Percentiles rank a stretch among this genome's conserved stretches.
These are phyloP conservation scores for Mortierella polycephala DNA, from an alignment of 371 early-diverging fungal species.

Conservation along the genomic window DNA sequence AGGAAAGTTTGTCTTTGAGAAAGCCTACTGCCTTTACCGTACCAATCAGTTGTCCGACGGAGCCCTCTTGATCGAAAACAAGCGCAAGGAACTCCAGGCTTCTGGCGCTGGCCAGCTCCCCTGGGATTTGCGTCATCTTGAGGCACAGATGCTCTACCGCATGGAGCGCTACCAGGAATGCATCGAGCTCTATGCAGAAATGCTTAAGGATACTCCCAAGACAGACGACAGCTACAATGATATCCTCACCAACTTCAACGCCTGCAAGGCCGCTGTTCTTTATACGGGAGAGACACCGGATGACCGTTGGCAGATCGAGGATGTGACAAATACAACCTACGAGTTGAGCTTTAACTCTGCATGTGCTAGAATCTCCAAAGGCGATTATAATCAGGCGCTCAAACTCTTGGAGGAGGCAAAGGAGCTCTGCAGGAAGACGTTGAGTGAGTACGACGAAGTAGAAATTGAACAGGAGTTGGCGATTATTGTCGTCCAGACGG, in stretches of 20 bases:
- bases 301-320: constrained; percentile 39
- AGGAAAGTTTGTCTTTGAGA: constrained; percentile 67
- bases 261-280: constrained; percentile 71
- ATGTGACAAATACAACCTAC: constrained; percentile 62
- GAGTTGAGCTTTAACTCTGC: constrained; percentile 80
- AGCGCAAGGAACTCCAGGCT: constrained; percentile 44
- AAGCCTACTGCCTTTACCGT: constrained; percentile 81
- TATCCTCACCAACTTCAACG: constrained; percentile 68
- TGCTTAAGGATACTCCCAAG: constrained; percentile 61
- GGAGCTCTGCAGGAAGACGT: constrained; percentile 60
- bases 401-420: constrained; percentile 62
- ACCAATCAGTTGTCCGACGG: constrained; percentile 70
- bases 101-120: constrained; percentile 28
- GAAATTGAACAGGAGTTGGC: constrained; percentile 79
- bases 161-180: constrained; percentile 52
- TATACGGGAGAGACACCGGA: constrained; percentile 55
- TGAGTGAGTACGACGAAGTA: constrained; percentile 67
- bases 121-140: constrained; percentile 63
- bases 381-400: constrained; percentile 57
- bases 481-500: constrained; percentile 76
- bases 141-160: constrained; percentile 75
- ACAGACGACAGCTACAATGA: constrained; percentile 59
- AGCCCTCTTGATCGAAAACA: constrained; percentile 59
- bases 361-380: constrained; percentile 66
- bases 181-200: constrained; percentile 59